phyloP scores from a whole-genome alignment of 1,284 basidiomycete genomes.

The Retiboletus flavoniger region DNA sequence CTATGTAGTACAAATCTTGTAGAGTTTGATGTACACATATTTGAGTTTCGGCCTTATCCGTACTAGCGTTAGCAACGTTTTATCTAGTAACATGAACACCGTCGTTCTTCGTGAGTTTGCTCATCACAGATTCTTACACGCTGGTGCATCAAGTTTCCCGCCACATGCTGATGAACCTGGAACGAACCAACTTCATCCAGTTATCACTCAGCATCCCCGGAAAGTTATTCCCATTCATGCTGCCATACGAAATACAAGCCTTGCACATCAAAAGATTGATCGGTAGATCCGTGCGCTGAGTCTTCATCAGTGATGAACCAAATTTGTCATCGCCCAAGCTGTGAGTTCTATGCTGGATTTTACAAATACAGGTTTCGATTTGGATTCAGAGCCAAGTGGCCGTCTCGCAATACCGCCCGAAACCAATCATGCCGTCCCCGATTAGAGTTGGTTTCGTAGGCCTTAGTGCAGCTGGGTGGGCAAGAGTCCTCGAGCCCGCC shows the following conservation, averaged over 20 bases:
- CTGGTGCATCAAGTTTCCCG: too few relatives aligned
- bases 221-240: neutral
- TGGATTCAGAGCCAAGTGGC: neutral
- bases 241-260: neutral
- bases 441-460: conserved; percentile 16
- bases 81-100: too few relatives aligned
- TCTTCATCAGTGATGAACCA: neutral
- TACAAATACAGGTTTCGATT: neutral
- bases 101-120: too few relatives aligned
- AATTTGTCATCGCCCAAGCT: neutral
- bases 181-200: too few relatives aligned
- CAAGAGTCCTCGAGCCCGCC: conserved; percentile 9
- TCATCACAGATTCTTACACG: too few relatives aligned
- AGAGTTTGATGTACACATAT: neutral
- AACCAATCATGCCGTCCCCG: neutral
- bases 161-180: too few relatives aligned
- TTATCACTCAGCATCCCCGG: neutral
- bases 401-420: neutral
- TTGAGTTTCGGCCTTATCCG: neutral
- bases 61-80: too few relatives aligned
- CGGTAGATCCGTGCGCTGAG: neutral
- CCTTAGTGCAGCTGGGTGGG: conserved; percentile 16
- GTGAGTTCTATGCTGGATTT: neutral
- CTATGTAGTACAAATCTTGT: too few relatives aligned
- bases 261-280: neutral